Evolutionary conservation across 805 yeast species (phyloP), one percentile per base, ranked within the genome.

Genomic region (Pichia nakasei): DNA sequence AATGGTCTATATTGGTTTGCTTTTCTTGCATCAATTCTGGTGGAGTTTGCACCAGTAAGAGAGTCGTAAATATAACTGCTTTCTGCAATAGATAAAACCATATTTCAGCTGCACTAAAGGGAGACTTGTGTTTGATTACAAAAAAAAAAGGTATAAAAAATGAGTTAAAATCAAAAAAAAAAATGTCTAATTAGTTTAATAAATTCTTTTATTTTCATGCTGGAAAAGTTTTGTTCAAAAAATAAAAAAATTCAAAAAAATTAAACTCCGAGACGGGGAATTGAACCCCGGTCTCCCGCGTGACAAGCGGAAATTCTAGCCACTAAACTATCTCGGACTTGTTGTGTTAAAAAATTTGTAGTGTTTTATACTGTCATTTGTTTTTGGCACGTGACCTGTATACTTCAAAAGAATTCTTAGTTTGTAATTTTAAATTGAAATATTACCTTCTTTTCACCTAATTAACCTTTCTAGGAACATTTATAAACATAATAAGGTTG

Each of bases 21-120:
- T 8, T 69, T 65, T 54, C 98, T 74, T 1, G 96, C 85, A 61
- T 93, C 98, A 2, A 97, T 94, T 48, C 98, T 75, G 27, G 53
- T 46, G 8, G 55, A 39, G 9, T 80, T 69, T 5, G 83, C 76
- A 0, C 89, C 82, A 3, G 56, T 68, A 22, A 91, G 67, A 0
- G 96, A 86, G 41, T 83, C 88, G 55, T 80, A 76, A 21, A 91
- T 66, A 58, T 82, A 91, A 2, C 83, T 71, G 53, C 84, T 72
- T 59, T 85, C 95, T 1, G 93, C 81, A 3, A 82, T 79, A 3
- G 93, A 84, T 42, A 85, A 68, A 31, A 75, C 70, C 89, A 82
- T 83, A 17, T n/a, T n/a, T n/a, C n/a, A n/a, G n/a, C n/a, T n/a
- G n/a, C n/a, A n/a, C n/a, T n/a, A n/a, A n/a, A n/a, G n/a, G n/a